These are phyloP conservation scores for Hypoxylon sp. DNA, from an alignment of 2,329 filamentous ascomycete species.

Conservation along the genomic window DNA sequence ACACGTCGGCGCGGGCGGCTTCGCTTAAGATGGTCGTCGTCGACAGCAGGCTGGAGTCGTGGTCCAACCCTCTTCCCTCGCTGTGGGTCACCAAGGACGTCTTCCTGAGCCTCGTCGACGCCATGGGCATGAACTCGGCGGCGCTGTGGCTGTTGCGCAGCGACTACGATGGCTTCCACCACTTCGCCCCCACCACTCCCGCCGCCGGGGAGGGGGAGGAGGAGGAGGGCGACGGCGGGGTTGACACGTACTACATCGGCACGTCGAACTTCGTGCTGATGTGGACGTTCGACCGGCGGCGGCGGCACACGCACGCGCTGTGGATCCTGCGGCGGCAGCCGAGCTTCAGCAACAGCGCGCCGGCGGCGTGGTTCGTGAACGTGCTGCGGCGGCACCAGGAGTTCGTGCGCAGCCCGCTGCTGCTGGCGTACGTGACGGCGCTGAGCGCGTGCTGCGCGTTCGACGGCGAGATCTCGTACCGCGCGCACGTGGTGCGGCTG, in stretches of 20 bases:
- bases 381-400: slow-evolving; percentile 40
- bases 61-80: slow-evolving; percentile 31
- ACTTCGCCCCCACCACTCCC: slow-evolving; percentile 26
- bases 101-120: slow-evolving; percentile 43
- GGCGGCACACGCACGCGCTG: slow-evolving; percentile 37
- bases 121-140: slow-evolving; percentile 42
- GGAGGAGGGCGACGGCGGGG: not conserved
- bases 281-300: slow-evolving; percentile 46
- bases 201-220: not conserved
- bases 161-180: slow-evolving; percentile 48
- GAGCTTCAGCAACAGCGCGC: slow-evolving; percentile 17
- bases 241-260: slow-evolving; percentile 45
- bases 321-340: slow-evolving; percentile 41
- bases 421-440: slow-evolving; percentile 44
- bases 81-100: slow-evolving; percentile 43
- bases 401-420: slow-evolving; percentile 40
- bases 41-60: slow-evolving; percentile 36
- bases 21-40: slow-evolving; percentile 34
- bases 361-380: slow-evolving; percentile 41
- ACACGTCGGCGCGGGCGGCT: slow-evolving; percentile 2
- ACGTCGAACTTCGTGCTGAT: slow-evolving; percentile 44
- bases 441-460: slow-evolving; percentile 43
- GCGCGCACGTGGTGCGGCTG: slow-evolving; percentile 33
- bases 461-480: slow-evolving; percentile 43
- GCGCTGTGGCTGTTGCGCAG: slow-evolving; percentile 46